A percentile compares a stretch with the other conserved stretches of the same genome.
phyloP scores from a whole-genome alignment of 2,329 filamentous ascomycete genomes.

The Microcera coccophila region DNA sequence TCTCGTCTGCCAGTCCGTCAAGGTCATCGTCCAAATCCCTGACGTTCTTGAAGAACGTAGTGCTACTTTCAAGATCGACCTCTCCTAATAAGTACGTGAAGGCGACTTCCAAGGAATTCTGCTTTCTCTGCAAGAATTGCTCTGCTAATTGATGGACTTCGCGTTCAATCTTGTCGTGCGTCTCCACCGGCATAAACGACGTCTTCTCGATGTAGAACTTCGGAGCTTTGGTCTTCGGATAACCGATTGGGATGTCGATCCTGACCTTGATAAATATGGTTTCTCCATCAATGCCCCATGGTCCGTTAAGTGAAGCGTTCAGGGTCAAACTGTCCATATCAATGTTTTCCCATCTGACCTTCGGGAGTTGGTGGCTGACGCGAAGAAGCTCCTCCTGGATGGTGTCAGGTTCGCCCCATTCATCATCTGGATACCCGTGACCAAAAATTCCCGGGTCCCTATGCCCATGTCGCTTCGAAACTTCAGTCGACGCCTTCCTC shows the following conservation, averaged over 20 bases:
- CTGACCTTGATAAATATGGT: constrained; percentile 60
- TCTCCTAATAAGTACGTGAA: constrained; percentile 63
- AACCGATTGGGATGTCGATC: constrained; percentile 56
- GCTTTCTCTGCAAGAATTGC: constrained; percentile 52
- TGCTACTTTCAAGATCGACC: constrained; percentile 57
- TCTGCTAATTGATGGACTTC: constrained; percentile 56
- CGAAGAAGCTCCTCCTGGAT: constrained; percentile 63
- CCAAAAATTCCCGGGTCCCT: constrained; percentile 51
- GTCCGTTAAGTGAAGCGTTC: constrained; percentile 59
- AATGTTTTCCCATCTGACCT: constrained; percentile 61
- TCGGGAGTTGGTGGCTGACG: constrained; percentile 58
- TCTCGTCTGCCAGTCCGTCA: constrained; percentile 63
- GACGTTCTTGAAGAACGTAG: constrained; percentile 60
- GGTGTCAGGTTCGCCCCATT: constrained; percentile 59
- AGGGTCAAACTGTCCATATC: constrained; percentile 59
- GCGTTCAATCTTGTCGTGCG: constrained; percentile 47
- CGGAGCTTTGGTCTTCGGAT: constrained; percentile 55
- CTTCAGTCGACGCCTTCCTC: constrained; percentile 43
- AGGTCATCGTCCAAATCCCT: constrained; percentile 58
- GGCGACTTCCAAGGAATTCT: constrained; percentile 59
- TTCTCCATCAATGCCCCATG: constrained; percentile 56
- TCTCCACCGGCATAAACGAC: constrained; percentile 56
- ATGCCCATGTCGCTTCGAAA: constrained; percentile 43
- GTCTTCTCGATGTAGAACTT: constrained; percentile 60
- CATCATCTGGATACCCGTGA: constrained; percentile 49